A percentile compares a stretch with the other conserved stretches of the same genome.
These are phyloP conservation scores for Diplocarpon rosae DNA, from an alignment of 2,329 filamentous ascomycete species.

Conservation along the genomic window DNA sequence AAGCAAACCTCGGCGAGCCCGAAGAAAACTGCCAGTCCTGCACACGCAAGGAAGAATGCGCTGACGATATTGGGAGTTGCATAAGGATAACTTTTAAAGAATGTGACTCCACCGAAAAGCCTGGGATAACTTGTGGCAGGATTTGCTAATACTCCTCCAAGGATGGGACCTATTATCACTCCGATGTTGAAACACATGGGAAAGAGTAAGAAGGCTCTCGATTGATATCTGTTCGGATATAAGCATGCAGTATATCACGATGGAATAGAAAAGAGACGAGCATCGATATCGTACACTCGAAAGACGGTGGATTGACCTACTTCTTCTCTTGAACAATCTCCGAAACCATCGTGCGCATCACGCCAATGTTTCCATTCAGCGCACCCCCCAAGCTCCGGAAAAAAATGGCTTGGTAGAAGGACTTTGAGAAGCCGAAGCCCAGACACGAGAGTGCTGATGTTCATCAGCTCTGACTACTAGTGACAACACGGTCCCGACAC, in stretches of 20 bases:
- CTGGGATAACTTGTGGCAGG: too few relatives aligned
- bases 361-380: constrained; percentile 62
- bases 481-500: neutral
- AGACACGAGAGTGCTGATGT: constrained; percentile 39
- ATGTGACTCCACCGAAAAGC: constrained; percentile 29
- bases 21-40: constrained; percentile 26
- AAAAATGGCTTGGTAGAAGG: constrained; percentile 62
- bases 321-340: constrained; percentile 62
- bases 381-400: constrained; percentile 63
- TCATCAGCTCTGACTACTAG: too few relatives aligned
- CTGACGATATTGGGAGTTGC: constrained; percentile 32
- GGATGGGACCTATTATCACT: constrained; percentile 21
- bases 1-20: too few relatives aligned
- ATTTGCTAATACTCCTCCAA: constrained; percentile 33
- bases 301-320: constrained; percentile 30
- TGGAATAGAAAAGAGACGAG: too few relatives aligned
- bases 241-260: too few relatives aligned
- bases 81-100: constrained; percentile 32
- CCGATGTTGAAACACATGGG: constrained; percentile 59
- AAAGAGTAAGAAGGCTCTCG: constrained; percentile 32
- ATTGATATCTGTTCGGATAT: constrained; percentile 51
- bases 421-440: constrained; percentile 54
- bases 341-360: constrained; percentile 63
- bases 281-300: too few relatives aligned
- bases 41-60: constrained; percentile 22